A percentile compares a stretch with the other conserved stretches of the same genome.
Evolutionary conservation across 169 alveolate genomes (phyloP).

Genomic region (Babesia ovata): DNA sequence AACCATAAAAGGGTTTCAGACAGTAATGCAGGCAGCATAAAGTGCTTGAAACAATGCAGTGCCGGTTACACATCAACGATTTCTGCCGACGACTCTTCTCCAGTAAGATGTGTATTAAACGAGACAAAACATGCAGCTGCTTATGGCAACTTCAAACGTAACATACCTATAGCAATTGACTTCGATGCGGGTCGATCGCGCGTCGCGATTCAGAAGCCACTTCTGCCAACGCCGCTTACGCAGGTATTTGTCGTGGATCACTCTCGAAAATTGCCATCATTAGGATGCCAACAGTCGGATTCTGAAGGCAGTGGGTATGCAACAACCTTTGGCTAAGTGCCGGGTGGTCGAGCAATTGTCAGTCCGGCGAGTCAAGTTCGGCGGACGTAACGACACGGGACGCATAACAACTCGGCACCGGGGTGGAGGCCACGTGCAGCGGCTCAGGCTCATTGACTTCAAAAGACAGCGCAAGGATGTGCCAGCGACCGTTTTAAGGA

Average conservation of each 20-base stretch:
- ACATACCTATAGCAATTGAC: constrained; percentile 77
- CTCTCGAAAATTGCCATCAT: constrained; percentile 12
- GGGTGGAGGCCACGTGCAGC: constrained; percentile 87
- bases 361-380: constrained; percentile 74
- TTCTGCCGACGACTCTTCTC: constrained; percentile 8
- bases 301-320: constrained; percentile 20
- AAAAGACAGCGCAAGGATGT: constrained; percentile 87
- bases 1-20: too few species aligned
- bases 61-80: neutral
- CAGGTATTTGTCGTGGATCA: constrained; percentile 56
- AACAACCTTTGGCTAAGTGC: constrained; percentile 65
- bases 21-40: too few species aligned
- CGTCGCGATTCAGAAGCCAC: constrained; percentile 57
- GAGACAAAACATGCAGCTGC: constrained; percentile 33
- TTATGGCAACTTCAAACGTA: constrained; percentile 73
- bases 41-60: neutral
- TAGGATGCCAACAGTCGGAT: constrained; percentile 52
- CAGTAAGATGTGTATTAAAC: neutral
- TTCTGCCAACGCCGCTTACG: constrained; percentile 65
- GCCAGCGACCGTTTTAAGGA: constrained; percentile 83
- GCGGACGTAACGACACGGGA: constrained; percentile 85
- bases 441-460: constrained; percentile 87
- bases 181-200: constrained; percentile 80
- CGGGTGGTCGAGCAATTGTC: constrained; percentile 81
- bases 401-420: constrained; percentile 80